Conservation (phyloP, 345 rosid genomes). For the Lepidium didymum region DNA sequence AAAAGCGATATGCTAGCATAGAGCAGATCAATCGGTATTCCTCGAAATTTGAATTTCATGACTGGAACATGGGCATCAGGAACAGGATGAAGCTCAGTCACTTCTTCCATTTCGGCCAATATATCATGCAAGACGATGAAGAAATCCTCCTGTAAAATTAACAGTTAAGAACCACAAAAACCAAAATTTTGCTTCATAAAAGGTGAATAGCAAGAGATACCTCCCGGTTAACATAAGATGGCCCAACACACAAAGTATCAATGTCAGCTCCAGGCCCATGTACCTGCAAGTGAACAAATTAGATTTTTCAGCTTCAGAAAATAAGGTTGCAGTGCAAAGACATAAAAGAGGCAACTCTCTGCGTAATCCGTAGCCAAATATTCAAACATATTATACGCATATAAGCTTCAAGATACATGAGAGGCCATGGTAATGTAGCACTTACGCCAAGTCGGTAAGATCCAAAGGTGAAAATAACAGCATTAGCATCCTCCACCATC, state of each 20-base stretch:
- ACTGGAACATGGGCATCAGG: slow-evolving; percentile 98
- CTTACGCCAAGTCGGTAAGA: slow-evolving; percentile 91
- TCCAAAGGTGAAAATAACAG: slow-evolving; percentile 84
- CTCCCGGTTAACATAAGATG: slow-evolving; percentile 86
- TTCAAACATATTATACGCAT: not conserved
- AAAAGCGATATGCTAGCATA: slow-evolving; percentile 78
- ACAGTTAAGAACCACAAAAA: not conserved
- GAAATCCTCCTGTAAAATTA: slow-evolving; percentile 62
- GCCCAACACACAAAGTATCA: slow-evolving; percentile 92
- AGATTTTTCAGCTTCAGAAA: not conserved
- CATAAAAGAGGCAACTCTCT: not conserved
- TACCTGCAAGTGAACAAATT: slow-evolving; percentile 39
- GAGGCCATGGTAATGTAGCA: not conserved
- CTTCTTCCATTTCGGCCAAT: slow-evolving; percentile 72
- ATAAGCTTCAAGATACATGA: not conserved
- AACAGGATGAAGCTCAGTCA: slow-evolving; percentile 84
- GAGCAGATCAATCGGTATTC: slow-evolving; percentile 86
- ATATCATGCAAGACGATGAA: slow-evolving; percentile 63
- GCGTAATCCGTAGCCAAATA: not conserved
- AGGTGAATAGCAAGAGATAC: slow-evolving; percentile 28
- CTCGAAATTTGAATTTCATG: slow-evolving; percentile 89
- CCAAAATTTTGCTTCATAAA: not conserved
- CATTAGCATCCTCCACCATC: slow-evolving; percentile 94
- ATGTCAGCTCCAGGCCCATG: slow-evolving; percentile 95
- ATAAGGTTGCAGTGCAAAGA: not conserved